Evolutionary conservation across 73 alveolate species (phyloP).

Genomic region (Paramecium tetraurelia): DNA sequence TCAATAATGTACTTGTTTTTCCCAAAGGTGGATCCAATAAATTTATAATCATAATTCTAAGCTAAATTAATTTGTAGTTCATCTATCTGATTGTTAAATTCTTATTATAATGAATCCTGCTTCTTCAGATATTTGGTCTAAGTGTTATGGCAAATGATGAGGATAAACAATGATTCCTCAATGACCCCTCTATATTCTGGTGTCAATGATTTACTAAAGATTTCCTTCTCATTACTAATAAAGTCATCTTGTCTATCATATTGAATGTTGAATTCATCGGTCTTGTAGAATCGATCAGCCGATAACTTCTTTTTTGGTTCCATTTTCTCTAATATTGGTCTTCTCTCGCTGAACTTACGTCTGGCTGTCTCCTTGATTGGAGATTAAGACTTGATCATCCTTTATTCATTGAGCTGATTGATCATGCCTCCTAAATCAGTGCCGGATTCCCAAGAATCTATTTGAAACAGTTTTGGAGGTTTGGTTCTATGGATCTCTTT

Average conservation of each 20-base stretch:
- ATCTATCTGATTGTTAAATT: not conserved
- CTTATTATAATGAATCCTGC: not conserved
- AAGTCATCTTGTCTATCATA: conserved; percentile 1
- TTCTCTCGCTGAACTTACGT: not conserved
- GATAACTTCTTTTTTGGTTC: conserved; percentile 15
- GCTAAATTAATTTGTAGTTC: conserved; percentile 2
- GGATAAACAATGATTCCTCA: not conserved
- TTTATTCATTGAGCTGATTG: not conserved
- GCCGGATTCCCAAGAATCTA: conserved; percentile 2
- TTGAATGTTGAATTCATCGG: not conserved
- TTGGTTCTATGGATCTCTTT: conserved; percentile 16
- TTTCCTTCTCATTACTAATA: not conserved
- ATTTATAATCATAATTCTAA: not conserved
- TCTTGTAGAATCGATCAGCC: not conserved
- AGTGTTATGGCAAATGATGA: not conserved
- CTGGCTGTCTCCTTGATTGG: not conserved
- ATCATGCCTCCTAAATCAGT: conserved; percentile 19
- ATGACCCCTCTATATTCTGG: not conserved
- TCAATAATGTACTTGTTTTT: not conserved
- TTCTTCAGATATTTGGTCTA: not conserved
- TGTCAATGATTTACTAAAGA: not conserved
- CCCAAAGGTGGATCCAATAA: not conserved
- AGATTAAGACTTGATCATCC: not conserved
- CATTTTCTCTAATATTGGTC: conserved; percentile 1
- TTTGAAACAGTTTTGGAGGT: not conserved